These are phyloP conservation scores for Dactylellina sp. DNA, from an alignment of 2,329 filamentous ascomycete species.

Conservation along the genomic window DNA sequence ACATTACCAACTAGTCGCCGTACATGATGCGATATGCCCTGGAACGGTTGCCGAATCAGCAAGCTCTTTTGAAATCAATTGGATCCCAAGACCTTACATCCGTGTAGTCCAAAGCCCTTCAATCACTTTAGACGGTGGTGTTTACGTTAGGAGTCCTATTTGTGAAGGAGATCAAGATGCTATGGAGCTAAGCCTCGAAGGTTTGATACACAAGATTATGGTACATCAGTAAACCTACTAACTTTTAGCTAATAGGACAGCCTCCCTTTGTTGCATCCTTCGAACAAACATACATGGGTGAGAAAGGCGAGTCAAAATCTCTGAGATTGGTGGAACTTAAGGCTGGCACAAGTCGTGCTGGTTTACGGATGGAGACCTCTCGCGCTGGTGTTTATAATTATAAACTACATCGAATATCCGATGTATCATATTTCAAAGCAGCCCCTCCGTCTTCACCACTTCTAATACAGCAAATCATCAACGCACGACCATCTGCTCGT, in stretches of 20 bases:
- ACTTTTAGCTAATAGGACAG: constrained; percentile 20
- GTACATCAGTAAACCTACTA: neutral
- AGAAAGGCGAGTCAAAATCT: constrained; percentile 28
- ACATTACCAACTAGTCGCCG: constrained; percentile 80
- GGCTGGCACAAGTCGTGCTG: constrained; percentile 78
- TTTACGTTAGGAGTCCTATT: constrained; percentile 80
- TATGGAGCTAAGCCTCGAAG: constrained; percentile 74
- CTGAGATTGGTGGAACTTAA: constrained; percentile 78
- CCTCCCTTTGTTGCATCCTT: constrained; percentile 43
- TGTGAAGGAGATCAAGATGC: constrained; percentile 95
- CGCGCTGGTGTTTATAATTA: constrained; percentile 88
- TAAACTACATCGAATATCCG: constrained; percentile 82
- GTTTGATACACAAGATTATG: constrained; percentile 5
- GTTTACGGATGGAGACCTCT: constrained; percentile 85
- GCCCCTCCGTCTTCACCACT: constrained; percentile 72
- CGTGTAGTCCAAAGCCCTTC: constrained; percentile 74
- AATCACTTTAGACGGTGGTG: constrained; percentile 69
- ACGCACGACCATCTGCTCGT: constrained; percentile 81
- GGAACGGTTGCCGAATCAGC: constrained; percentile 81
- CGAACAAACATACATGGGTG: constrained; percentile 26
- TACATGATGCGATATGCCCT: constrained; percentile 83
- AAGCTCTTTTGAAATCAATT: constrained; percentile 81
- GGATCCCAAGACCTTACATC: constrained; percentile 83
- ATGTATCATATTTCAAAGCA: constrained; percentile 85
- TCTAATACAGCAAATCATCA: constrained; percentile 82